These are phyloP conservation scores for Cenchrus americanus DNA, from an alignment of 176 grass and related monocot species.

Conservation along the genomic window DNA sequence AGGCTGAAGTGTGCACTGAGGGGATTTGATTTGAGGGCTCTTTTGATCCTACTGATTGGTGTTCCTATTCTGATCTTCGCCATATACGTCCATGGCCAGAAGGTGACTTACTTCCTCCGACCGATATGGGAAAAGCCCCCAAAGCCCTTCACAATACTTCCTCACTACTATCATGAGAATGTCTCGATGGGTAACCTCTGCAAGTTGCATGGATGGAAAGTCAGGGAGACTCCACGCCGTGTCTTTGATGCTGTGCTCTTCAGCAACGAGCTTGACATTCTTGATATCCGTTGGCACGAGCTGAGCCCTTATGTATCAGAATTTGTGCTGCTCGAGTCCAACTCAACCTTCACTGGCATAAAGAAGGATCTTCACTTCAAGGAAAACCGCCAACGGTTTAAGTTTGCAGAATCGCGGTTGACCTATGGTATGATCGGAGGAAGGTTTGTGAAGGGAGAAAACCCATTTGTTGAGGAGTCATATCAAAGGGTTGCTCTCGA, in stretches of 20 bases:
- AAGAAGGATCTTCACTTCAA: slow-evolving; percentile 76
- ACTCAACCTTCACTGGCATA: slow-evolving; percentile 87
- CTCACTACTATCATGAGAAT: slow-evolving; percentile 82
- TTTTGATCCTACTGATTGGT: slow-evolving; percentile 69
- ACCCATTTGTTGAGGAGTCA: slow-evolving; percentile 91
- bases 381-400: slow-evolving; percentile 57
- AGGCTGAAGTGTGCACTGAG: slow-evolving; percentile 74
- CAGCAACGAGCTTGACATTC: slow-evolving; percentile 87
- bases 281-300: slow-evolving; percentile 87
- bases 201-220: slow-evolving; percentile 83
- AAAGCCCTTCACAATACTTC: slow-evolving; percentile 70
- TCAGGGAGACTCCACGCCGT: slow-evolving; percentile 72
- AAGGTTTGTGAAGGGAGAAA: slow-evolving; percentile 85
- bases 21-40: slow-evolving; percentile 71
- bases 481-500: slow-evolving; percentile 87
- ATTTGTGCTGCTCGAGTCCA: slow-evolving; percentile 83
- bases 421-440: slow-evolving; percentile 83
- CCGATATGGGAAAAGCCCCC: slow-evolving; percentile 89
- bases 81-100: slow-evolving; percentile 84
- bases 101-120: slow-evolving; percentile 89
- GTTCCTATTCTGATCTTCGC: slow-evolving; percentile 60
- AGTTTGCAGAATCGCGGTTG: slow-evolving; percentile 76
- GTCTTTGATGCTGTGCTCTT: slow-evolving; percentile 88
- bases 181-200: slow-evolving; percentile 78
- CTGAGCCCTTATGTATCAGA: slow-evolving; percentile 82